Conservation (phyloP, 805 yeast species). For the Nakazawaea populi region DNA sequence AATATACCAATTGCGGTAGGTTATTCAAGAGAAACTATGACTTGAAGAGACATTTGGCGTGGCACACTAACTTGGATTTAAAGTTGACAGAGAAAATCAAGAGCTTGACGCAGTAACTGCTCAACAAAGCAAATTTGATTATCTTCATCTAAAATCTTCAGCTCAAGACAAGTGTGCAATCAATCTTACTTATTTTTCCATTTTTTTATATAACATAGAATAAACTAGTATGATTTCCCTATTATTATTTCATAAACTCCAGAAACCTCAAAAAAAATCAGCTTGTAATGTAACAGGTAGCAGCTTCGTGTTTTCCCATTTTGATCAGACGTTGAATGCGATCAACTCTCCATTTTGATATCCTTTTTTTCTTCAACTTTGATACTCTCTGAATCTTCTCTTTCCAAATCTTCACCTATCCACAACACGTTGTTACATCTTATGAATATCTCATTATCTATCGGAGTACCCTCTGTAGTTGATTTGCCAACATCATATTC, state of each 20-base stretch:
- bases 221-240: not conserved
- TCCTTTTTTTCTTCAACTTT: conserved; percentile 11
- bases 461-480: conserved; percentile 26
- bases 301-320: too few species aligned
- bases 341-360: conserved; percentile 4
- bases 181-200: too few species aligned
- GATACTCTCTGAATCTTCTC: conserved; percentile 11
- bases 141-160: too few species aligned
- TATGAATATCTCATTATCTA: conserved; percentile 61
- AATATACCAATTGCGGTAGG: conserved; percentile 45
- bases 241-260: not conserved
- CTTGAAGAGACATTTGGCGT: conserved; percentile 41
- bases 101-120: not conserved
- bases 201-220: not conserved
- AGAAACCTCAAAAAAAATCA: too few species aligned
- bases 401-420: conserved; percentile 39
- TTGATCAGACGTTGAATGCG: too few species aligned
- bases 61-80: conserved; percentile 36
- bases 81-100: conserved; percentile 14
- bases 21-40: conserved; percentile 46
- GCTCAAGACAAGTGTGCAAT: too few species aligned
- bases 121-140: too few species aligned
- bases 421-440: conserved; percentile 89
- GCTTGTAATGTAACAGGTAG: too few species aligned
- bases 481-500: conserved; percentile 44